Conservation (phyloP, 176 grass and related monocot species). For the Aechmea fasciata region DNA sequence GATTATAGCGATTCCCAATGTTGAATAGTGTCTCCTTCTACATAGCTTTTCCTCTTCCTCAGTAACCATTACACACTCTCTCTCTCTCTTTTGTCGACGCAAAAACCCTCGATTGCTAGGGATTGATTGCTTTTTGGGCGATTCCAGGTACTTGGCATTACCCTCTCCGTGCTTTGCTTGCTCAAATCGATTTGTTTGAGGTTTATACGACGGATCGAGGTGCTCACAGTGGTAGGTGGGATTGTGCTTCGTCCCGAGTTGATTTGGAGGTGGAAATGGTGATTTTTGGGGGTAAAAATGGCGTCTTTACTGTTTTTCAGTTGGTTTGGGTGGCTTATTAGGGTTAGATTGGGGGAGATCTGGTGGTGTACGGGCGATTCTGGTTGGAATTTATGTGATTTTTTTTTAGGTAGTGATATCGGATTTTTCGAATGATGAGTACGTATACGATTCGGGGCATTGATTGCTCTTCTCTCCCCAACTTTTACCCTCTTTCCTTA, state of each 20-base stretch:
- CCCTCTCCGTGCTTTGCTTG: not conserved
- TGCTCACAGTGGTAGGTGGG: not conserved
- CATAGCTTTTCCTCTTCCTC: not conserved
- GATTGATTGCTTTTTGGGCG: not conserved
- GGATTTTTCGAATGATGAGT: not conserved
- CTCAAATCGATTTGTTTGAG: not conserved
- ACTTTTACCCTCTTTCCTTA: too few species aligned
- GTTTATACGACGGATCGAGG: not conserved
- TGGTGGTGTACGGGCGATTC: not conserved
- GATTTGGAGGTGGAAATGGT: slow-evolving; percentile 17
- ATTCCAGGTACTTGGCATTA: not conserved
- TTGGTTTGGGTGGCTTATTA: not conserved
- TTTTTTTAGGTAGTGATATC: not conserved
- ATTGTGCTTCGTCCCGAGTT: not conserved
- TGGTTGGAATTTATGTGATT: not conserved
- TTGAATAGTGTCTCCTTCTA: not conserved
- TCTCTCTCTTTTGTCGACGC: too few species aligned
- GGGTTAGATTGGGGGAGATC: slow-evolving; percentile 3
- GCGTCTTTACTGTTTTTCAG: not conserved
- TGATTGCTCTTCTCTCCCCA: not conserved
- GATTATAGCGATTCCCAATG: slow-evolving; percentile 5
- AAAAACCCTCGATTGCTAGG: not conserved
- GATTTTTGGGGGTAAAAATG: not conserved
- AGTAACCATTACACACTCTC: not conserved
- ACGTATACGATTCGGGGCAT: not conserved